phyloP scores from a whole-genome alignment of 1,139 yeast genomes.

The Taiozyma sp. region DNA sequence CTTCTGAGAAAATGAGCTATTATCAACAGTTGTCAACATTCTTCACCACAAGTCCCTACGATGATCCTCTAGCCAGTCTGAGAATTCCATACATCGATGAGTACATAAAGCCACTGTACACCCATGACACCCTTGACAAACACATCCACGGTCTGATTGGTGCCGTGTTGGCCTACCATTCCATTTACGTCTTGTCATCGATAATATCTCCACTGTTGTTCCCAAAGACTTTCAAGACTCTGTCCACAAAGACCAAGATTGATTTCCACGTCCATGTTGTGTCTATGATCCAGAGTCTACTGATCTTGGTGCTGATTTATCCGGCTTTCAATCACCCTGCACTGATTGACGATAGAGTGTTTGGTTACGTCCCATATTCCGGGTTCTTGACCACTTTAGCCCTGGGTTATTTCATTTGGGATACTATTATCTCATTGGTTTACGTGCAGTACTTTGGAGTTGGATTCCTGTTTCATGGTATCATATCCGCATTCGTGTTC shows the following conservation, averaged over 20 bases:
- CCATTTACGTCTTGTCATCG: conserved; percentile 35
- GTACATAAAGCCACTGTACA: conserved; percentile 21
- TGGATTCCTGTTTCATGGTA: conserved; percentile 83
- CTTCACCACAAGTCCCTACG: conserved; percentile 15
- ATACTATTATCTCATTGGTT: conserved; percentile 56
- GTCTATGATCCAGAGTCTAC: conserved; percentile 68
- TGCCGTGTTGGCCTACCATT: conserved; percentile 36
- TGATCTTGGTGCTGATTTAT: conserved; percentile 48
- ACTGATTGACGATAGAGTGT: conserved; percentile 43
- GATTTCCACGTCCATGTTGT: conserved; percentile 82
- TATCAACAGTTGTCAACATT: neutral
- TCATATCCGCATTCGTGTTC: conserved; percentile 77
- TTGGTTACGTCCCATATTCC: conserved; percentile 69
- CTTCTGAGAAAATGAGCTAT: neutral
- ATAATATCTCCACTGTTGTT: conserved; percentile 38
- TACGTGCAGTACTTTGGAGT: conserved; percentile 64
- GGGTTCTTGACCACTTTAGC: conserved; percentile 71
- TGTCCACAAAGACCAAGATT: conserved; percentile 43
- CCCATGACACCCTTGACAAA: conserved; percentile 26
- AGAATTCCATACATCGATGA: conserved; percentile 27
- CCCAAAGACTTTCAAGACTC: conserved; percentile 38
- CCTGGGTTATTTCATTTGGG: conserved; percentile 92
- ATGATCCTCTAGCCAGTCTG: conserved; percentile 28
- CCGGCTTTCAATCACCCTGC: conserved; percentile 60
- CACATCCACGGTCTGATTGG: conserved; percentile 43